Evolutionary conservation across 1,284 basidiomycete species (phyloP).

Genomic region (Mycena citricolor): DNA sequence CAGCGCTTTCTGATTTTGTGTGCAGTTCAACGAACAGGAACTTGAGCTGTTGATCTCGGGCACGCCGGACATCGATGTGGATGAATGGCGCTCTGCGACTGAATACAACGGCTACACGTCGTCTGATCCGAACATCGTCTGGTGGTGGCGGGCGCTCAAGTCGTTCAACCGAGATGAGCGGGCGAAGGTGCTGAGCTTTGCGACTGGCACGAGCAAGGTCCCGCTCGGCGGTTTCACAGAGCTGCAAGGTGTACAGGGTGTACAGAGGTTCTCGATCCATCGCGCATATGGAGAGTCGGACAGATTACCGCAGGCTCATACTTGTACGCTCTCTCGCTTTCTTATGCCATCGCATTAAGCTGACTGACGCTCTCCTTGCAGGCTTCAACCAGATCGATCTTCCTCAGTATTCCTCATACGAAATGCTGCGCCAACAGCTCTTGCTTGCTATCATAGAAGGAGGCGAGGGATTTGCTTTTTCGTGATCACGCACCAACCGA

Average conservation of each 20-base stretch:
- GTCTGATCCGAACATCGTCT: slow-evolving; percentile 92
- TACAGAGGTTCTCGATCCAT: slow-evolving; percentile 96
- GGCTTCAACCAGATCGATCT: slow-evolving; percentile 88
- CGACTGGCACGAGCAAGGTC: slow-evolving; percentile 92
- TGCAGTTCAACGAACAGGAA: slow-evolving; percentile 95
- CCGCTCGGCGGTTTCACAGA: slow-evolving; percentile 93
- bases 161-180: slow-evolving; percentile 97
- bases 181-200: slow-evolving; percentile 95
- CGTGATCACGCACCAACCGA: slow-evolving; percentile 40
- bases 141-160: slow-evolving; percentile 99
- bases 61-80: slow-evolving; percentile 97
- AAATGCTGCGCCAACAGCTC: slow-evolving; percentile 87
- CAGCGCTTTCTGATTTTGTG: slow-evolving; percentile 14
- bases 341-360: slow-evolving; percentile 11
- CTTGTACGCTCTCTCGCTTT: slow-evolving; percentile 53
- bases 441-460: slow-evolving; percentile 92
- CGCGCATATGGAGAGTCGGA: slow-evolving; percentile 86
- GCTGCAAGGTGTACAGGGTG: slow-evolving; percentile 91
- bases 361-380: slow-evolving; percentile 29
- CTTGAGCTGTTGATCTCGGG: slow-evolving; percentile 97
- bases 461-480: slow-evolving; percentile 88
- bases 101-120: slow-evolving; percentile 86
- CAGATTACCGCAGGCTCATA: slow-evolving; percentile 87
- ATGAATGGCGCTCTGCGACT: slow-evolving; percentile 96
- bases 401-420: slow-evolving; percentile 89